phyloP scores from a whole-genome alignment of 352 stramenopile species.

The Phytophthora lateralis region DNA sequence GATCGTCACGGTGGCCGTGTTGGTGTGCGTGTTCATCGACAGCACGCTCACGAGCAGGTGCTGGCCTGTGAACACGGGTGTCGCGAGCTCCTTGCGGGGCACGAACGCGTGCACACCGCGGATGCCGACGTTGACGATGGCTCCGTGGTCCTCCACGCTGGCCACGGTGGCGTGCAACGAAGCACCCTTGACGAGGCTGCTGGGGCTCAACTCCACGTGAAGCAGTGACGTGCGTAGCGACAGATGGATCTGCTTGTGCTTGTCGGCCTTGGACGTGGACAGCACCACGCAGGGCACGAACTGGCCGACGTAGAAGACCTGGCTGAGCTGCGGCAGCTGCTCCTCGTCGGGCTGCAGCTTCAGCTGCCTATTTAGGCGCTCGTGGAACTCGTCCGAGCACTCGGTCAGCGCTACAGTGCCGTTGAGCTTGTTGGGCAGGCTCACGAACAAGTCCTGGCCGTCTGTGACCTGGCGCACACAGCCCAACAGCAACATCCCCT shows the following conservation, averaged over 20 bases:
- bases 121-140: conserved; percentile 91
- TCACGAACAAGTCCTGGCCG: conserved; percentile 81
- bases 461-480: conserved; percentile 91
- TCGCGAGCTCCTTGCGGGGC: conserved; percentile 69
- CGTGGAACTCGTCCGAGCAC: conserved; percentile 82
- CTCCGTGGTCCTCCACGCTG: conserved; percentile 94
- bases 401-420: conserved; percentile 87
- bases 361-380: conserved; percentile 38
- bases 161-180: conserved; percentile 87
- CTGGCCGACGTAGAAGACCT: conserved; percentile 78
- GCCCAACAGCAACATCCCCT: conserved; percentile 82
- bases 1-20: conserved; percentile 69
- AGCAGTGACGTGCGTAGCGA: conserved; percentile 87
- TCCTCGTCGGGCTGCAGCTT: conserved; percentile 29
- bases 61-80: conserved; percentile 57
- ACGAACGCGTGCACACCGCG: conserved; percentile 80
- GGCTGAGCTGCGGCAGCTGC: conserved; percentile 50
- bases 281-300: conserved; percentile 89
- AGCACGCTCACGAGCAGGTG: conserved; percentile 72
- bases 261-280: conserved; percentile 67
- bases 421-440: conserved; percentile 94
- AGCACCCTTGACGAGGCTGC: conserved; percentile 71
- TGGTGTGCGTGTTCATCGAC: conserved; percentile 81
- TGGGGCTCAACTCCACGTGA: conserved; percentile 75
- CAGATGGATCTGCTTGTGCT: conserved; percentile 90